These are phyloP conservation scores for Tetrapisispora phaffii DNA, from an alignment of 805 yeast species.

Conservation along the genomic window DNA sequence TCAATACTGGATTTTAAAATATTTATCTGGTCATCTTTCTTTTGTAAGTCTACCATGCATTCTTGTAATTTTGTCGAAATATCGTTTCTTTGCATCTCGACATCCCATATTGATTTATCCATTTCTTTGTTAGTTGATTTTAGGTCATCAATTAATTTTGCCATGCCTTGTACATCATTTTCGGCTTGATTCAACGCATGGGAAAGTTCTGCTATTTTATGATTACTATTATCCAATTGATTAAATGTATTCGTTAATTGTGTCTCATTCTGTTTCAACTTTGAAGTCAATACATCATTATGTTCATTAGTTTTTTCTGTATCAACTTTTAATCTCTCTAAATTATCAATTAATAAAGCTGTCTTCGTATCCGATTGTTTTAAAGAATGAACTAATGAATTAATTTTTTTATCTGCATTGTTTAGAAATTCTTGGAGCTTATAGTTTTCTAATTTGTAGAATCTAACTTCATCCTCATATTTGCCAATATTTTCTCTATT, in stretches of 20 bases:
- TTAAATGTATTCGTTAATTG: constrained; percentile 66
- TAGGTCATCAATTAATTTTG: constrained; percentile 42
- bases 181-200: constrained; percentile 38
- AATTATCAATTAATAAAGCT: constrained; percentile 30
- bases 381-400: constrained; percentile 35
- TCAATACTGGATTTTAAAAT: constrained; percentile 47
- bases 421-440: constrained; percentile 43
- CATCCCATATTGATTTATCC: constrained; percentile 48
- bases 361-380: constrained; percentile 33
- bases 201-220: constrained; percentile 47
- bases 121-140: constrained; percentile 42
- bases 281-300: constrained; percentile 44
- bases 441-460: constrained; percentile 27
- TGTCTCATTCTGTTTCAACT: constrained; percentile 51
- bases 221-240: constrained; percentile 71
- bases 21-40: constrained; percentile 38
- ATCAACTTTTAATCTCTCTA: constrained; percentile 42
- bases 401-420: constrained; percentile 37
- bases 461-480: constrained; percentile 26
- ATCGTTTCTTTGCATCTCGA: constrained; percentile 38
- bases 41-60: constrained; percentile 43
- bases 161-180: constrained; percentile 46
- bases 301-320: constrained; percentile 48
- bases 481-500: constrained; percentile 23
- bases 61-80: constrained; percentile 50